Percentiles rank a stretch among this genome's conserved stretches.
Evolutionary conservation across 306 rosid species (phyloP).

Genomic region (Begonia peltatifolia): DNA sequence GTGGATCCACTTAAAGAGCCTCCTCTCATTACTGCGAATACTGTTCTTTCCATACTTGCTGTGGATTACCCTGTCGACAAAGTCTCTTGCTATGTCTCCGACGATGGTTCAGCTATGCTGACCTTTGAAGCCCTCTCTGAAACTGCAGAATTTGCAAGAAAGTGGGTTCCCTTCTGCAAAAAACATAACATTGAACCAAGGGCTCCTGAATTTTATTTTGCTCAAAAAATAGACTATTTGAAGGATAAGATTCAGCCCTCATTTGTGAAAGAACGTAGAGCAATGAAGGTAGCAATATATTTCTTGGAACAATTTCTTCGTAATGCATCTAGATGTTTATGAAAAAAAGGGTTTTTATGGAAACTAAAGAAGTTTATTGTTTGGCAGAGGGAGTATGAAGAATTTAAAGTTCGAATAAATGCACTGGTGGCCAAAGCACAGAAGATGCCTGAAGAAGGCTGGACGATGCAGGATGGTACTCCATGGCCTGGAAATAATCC

Average conservation of each 20-base stretch:
- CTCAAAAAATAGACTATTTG: constrained; percentile 91
- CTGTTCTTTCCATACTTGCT: constrained; percentile 40
- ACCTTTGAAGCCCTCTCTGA: constrained; percentile 38
- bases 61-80: constrained; percentile 44
- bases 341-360: too few relatives aligned
- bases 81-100: constrained; percentile 44
- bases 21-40: constrained; percentile 41
- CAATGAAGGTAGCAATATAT: constrained; percentile 63
- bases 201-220: constrained; percentile 96
- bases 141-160: constrained; percentile 7
- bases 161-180: neutral
- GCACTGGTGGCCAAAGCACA: constrained; percentile 94
- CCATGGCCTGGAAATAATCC: constrained; percentile 99
- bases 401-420: constrained; percentile 83
- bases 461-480: constrained; percentile 99
- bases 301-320: neutral
- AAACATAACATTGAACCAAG: constrained; percentile 78
- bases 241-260: constrained; percentile 98
- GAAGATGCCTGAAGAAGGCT: constrained; percentile 98
- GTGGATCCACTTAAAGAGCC: constrained; percentile 60
- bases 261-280: constrained; percentile 91
- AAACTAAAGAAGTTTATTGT: constrained; percentile 5
- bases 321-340: too few relatives aligned
- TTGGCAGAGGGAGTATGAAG: constrained; percentile 95
- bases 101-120: constrained; percentile 50